Base-by-base conservation (phyloP, 345 rosid genomes). In the Eucalyptus virginea region DNA sequence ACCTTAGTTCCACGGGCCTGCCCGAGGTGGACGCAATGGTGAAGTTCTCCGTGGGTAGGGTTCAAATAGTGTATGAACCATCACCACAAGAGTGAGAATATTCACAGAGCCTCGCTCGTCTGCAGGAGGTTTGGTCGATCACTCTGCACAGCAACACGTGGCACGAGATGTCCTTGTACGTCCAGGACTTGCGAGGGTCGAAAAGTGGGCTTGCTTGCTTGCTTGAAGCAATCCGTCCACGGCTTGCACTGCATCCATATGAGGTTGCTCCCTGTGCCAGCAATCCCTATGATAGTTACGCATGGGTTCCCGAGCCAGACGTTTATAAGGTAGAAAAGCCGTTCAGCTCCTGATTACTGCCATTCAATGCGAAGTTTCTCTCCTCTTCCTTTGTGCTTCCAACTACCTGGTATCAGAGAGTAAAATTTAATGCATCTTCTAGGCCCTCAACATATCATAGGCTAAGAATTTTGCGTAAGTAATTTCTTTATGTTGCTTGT, bases 161-260 rank as follows among this genome's bases (percentile, higher is more conserved):
- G 86, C 92, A 91, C 16, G 89, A 8, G 23, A 91, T 37, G 2
- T 30, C 54, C 4, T 23, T 28, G n/a, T 88, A 92, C 5, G 92
- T 87, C 2, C 89, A 87, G 12, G 93, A 93, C 19, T 28, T 23
- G 19, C 51, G 4, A 8, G 93, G 93, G 60, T 93, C 81, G 6
- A 56, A 91, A 28, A 91, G 58, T 7, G 91, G 93, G 6, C 50
- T 52, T 4, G 11, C 28, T 65, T 4, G 10, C 28, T 65, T 91
- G 94, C 16, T 88, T 21, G 81, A 83, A 93, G 67, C 93, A 92
- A 17, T 48, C 80, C 9, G 34, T 21, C 86, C 93, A 91, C 24
- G 92, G 91, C 52, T 77, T 44, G 81, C 93, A 92, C 81, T 92
- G 93, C 15, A 90, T 81, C 94, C 94, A 92, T 52, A 90, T 21